Conservation (phyloP, 2,329 filamentous ascomycete genomes). For the Ceratocystis albifundus region DNA sequence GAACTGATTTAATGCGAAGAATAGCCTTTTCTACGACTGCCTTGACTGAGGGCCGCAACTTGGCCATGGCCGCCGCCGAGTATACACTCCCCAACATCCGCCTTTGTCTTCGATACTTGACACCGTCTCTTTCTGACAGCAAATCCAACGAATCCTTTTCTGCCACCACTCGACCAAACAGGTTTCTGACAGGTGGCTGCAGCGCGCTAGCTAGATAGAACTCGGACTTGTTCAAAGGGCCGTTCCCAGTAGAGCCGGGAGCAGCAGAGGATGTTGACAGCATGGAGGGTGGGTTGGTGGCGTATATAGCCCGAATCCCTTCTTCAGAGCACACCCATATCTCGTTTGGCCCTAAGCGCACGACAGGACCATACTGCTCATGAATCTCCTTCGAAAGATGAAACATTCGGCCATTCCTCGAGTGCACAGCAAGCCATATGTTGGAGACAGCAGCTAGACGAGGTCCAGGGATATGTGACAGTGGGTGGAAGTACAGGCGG, state of each 20-base stretch:
- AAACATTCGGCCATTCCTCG: conserved; percentile 35
- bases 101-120: conserved; percentile 39
- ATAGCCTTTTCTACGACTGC: conserved; percentile 32
- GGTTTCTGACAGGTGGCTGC: conserved; percentile 35
- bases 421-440: conserved; percentile 39
- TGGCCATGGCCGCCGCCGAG: conserved; percentile 34
- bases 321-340: conserved; percentile 42
- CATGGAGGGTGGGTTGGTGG: conserved; percentile 24
- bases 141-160: conserved; percentile 40
- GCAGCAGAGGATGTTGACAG: not conserved
- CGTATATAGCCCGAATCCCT: conserved; percentile 39
- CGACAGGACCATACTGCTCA: conserved; percentile 37
- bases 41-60: conserved; percentile 35
- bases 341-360: conserved; percentile 44
- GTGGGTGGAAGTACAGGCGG: conserved; percentile 35
- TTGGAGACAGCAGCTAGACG: conserved; percentile 37
- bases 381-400: conserved; percentile 37
- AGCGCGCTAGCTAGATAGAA: conserved; percentile 35
- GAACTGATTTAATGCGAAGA: conserved; percentile 17
- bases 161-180: conserved; percentile 29
- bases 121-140: conserved; percentile 38
- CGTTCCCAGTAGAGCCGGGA: not conserved
- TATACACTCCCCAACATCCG: conserved; percentile 41
- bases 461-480: conserved; percentile 38
- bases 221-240: conserved; percentile 11